Conservation (phyloP, 441 rosid genomes). For the Erodium moschatum region DNA sequence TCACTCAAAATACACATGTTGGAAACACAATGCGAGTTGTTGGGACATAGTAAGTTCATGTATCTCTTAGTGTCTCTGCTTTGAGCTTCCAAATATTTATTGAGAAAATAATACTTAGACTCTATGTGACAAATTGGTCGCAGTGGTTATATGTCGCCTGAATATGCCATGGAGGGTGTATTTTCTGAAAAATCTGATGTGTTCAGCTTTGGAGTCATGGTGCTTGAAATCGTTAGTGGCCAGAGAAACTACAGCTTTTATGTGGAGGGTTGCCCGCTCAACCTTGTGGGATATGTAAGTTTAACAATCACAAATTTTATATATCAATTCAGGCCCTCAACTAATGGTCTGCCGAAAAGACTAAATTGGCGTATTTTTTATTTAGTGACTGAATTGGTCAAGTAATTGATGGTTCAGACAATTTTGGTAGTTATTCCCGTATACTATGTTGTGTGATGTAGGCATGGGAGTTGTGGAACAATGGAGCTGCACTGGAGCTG, state of each 20-base stretch:
- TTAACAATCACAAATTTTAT: background rate
- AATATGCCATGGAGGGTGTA: background rate
- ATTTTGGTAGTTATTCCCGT: background rate
- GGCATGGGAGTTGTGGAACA: constrained; percentile 2
- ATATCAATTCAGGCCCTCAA: no score
- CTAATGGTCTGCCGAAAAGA: no score
- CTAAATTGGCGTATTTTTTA: no score
- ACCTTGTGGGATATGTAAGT: constrained; percentile 1
- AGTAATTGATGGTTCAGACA: no score
- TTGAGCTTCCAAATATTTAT: no score
- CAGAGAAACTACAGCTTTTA: background rate
- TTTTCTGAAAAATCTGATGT: background rate
- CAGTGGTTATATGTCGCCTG: background rate
- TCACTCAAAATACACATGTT: background rate
- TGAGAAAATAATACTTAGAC: no score
- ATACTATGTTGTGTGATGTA: background rate
- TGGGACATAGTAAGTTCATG: background rate
- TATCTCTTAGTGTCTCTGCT: no score
- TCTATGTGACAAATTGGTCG: background rate
- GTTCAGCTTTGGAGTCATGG: constrained; percentile 7
- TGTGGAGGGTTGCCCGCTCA: background rate
- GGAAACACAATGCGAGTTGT: background rate
- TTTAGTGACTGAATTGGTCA: no score
- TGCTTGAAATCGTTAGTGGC: background rate
- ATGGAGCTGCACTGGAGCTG: background rate